A percentile compares a stretch with the other conserved stretches of the same genome.
These are phyloP conservation scores for Lippia alba DNA, from an alignment of 305 asterid genomes.

Conservation along the genomic window DNA sequence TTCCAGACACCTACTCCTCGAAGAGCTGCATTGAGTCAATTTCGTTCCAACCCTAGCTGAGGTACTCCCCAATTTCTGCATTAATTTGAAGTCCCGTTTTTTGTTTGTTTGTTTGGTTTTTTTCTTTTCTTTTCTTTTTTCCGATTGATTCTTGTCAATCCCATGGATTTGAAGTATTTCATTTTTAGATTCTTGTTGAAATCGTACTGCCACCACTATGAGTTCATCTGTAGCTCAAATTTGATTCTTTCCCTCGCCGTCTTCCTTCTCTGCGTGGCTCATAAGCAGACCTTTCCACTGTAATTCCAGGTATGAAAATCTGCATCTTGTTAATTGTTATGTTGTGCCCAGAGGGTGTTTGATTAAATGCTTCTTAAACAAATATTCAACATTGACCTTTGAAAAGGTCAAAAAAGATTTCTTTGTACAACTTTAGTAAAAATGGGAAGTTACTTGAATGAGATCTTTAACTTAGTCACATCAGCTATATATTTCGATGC, in stretches of 20 bases:
- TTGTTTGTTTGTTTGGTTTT: no score
- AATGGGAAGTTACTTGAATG: background rate
- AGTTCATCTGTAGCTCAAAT: no score
- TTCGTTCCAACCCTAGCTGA: no score
- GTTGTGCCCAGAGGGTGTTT: constrained; percentile 24
- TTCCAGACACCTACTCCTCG: no score
- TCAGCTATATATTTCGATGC: background rate
- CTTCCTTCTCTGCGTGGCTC: constrained; percentile 21
- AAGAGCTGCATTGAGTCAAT: no score
- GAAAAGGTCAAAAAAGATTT: background rate
- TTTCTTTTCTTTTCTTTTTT: no score
- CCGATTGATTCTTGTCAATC: no score
- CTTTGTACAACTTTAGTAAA: background rate
- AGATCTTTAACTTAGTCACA: constrained; percentile 4
- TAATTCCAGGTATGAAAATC: constrained; percentile 23
- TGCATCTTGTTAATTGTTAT: background rate
- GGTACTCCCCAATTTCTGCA: no score
- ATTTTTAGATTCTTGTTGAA: no score
- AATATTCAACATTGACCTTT: background rate
- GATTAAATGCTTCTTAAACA: constrained; percentile 24
- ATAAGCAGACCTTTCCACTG: constrained; percentile 14
- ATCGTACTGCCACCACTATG: no score
- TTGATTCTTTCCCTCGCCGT: background rate
- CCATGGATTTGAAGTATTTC: no score
- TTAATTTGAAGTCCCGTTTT: no score